Evolutionary conservation across 1,284 basidiomycete species (phyloP).

Genomic region (Puccinia horiana): DNA sequence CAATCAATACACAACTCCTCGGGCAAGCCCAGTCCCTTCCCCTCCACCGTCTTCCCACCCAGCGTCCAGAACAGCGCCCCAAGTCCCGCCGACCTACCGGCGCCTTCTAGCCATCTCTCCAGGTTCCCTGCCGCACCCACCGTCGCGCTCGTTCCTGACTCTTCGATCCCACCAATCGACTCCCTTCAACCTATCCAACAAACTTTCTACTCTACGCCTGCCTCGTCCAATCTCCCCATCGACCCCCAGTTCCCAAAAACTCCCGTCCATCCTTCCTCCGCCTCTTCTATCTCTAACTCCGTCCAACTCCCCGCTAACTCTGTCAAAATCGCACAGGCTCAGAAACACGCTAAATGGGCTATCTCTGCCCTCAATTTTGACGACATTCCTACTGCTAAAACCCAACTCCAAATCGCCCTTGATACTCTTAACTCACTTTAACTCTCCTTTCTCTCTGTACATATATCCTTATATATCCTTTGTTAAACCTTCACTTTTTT

Average conservation of each 20-base stretch:
- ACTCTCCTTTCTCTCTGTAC: neutral
- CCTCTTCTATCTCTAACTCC: conserved; percentile 54
- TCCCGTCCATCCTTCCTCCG: conserved; percentile 30
- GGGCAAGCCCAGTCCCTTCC: conserved; percentile 22
- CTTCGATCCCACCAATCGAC: neutral
- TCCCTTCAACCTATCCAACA: neutral
- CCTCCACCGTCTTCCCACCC: conserved; percentile 30
- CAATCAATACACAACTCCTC: neutral
- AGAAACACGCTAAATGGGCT: conserved; percentile 87
- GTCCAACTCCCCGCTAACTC: conserved; percentile 61
- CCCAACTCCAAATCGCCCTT: conserved; percentile 71
- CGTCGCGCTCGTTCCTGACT: neutral
- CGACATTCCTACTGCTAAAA: conserved; percentile 76
- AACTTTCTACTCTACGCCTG: conserved; percentile 51
- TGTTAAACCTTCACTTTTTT: neutral
- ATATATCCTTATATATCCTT: neutral
- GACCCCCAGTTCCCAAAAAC: conserved; percentile 49
- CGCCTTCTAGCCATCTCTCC: neutral
- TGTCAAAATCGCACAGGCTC: conserved; percentile 68
- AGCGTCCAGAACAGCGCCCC: conserved; percentile 2
- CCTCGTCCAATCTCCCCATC: conserved; percentile 40
- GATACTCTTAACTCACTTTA: conserved; percentile 26
- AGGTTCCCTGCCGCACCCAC: neutral
- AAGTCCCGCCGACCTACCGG: neutral
- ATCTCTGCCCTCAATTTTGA: conserved; percentile 90